phyloP scores from a whole-genome alignment of 139 green algal species.

The Micromonas commoda region DNA sequence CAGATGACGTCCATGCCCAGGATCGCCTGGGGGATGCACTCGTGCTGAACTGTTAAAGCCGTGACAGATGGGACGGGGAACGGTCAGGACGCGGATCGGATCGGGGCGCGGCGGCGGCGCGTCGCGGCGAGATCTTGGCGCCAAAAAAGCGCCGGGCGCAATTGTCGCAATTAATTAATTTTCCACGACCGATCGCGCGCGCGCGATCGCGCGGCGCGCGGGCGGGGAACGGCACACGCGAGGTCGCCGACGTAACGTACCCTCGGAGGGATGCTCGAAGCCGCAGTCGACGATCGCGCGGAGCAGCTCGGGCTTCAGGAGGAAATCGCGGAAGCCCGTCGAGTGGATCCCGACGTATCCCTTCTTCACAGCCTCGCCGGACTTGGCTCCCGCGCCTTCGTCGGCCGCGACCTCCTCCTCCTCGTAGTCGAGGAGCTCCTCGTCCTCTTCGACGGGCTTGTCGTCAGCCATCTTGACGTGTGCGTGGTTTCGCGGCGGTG shows the following conservation, averaged over 20 bases:
- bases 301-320: slow-evolving; percentile 91
- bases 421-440: slow-evolving; percentile 26
- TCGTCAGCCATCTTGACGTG: neutral
- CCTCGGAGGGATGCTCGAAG: slow-evolving; percentile 99
- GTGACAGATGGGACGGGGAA: neutral
- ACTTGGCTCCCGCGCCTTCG: slow-evolving; percentile 25
- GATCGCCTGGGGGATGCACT: slow-evolving; percentile 98
- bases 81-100: neutral
- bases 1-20: slow-evolving; percentile 96
- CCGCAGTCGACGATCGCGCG: slow-evolving; percentile 92
- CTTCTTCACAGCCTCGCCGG: slow-evolving; percentile 62
- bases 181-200: neutral
- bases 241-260: slow-evolving; percentile 45
- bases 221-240: too few species aligned
- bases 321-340: slow-evolving; percentile 95
- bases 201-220: too few species aligned
- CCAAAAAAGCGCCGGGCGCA: too few species aligned
- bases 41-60: slow-evolving; percentile 85
- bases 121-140: neutral
- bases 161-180: too few species aligned
- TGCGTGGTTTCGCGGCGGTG: neutral
- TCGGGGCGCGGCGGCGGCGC: neutral
- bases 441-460: neutral
- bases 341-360: slow-evolving; percentile 95
- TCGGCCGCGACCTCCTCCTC: slow-evolving; percentile 6